Conservation (phyloP, 495 filamentous ascomycete species). For the Tuber brumale region DNA sequence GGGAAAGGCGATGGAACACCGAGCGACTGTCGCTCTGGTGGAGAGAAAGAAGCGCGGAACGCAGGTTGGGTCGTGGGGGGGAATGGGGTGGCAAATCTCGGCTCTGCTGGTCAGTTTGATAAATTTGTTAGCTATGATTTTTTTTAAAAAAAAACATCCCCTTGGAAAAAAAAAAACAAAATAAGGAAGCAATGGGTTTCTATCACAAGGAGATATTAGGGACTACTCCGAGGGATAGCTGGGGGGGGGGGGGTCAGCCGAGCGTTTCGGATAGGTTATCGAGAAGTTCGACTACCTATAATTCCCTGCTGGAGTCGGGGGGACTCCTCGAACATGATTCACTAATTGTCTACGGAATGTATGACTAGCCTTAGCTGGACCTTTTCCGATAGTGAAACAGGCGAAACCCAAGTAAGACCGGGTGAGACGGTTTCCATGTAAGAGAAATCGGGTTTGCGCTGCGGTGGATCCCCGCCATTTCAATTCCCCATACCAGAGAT, state of each 20-base stretch:
- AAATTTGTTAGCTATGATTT: neutral
- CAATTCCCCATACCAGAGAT: neutral
- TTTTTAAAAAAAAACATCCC: too few species aligned
- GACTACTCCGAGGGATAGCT: neutral
- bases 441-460: neutral
- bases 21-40: too few species aligned
- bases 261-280: neutral
- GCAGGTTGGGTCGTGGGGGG: neutral
- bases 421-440: neutral
- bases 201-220: neutral
- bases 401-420: too few species aligned
- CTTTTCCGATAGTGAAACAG: too few species aligned
- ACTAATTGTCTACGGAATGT: neutral
- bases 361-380: neutral
- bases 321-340: neutral
- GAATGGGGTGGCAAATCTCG: too few species aligned
- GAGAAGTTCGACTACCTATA: too few species aligned
- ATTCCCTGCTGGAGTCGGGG: too few species aligned
- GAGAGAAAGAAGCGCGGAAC: neutral
- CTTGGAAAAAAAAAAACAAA: neutral
- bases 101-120: neutral
- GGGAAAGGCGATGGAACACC: neutral
- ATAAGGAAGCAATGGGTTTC: neutral
- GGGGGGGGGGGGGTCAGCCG: too few species aligned
- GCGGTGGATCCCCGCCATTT: neutral